Evolutionary conservation across 345 rosid species (phyloP).

Genomic region (Lenwebbia sp.): DNA sequence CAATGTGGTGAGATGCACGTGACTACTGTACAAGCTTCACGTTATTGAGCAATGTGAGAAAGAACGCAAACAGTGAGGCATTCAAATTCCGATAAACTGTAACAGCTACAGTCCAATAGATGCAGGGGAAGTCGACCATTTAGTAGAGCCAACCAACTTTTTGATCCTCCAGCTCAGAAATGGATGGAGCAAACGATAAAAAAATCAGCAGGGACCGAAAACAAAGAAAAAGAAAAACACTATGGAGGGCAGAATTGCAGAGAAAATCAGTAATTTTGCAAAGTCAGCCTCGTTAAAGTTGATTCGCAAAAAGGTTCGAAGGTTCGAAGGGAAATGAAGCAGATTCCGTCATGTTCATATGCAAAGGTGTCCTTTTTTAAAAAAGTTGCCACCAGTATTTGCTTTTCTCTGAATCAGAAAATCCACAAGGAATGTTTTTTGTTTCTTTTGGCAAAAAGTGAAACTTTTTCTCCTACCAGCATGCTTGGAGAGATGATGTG

Average conservation of each 20-base stretch:
- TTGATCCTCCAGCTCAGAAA: not conserved
- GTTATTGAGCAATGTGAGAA: not conserved
- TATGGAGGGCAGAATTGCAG: not conserved
- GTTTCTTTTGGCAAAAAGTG: not conserved
- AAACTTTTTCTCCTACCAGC: slow-evolving; percentile 44
- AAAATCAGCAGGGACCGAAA: not conserved
- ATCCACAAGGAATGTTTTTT: not conserved
- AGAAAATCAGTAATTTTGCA: not conserved
- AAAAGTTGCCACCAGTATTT: not conserved
- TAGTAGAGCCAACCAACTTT: not conserved
- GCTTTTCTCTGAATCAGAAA: not conserved
- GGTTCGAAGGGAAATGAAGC: not conserved
- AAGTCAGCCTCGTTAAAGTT: not conserved
- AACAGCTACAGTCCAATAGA: not conserved
- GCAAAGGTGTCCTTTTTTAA: not conserved
- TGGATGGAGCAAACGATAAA: not conserved
- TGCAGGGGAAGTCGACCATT: not conserved
- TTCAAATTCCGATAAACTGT: not conserved
- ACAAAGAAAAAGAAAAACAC: not conserved
- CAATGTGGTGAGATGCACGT: not conserved
- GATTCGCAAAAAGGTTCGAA: not conserved
- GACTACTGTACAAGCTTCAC: not conserved
- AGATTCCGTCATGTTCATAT: not conserved
- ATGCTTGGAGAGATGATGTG: slow-evolving; percentile 95
- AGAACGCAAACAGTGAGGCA: not conserved